These are phyloP conservation scores for Bothriochloa decipiens DNA, from an alignment of 176 grass and related monocot genomes.

Conservation along the genomic window DNA sequence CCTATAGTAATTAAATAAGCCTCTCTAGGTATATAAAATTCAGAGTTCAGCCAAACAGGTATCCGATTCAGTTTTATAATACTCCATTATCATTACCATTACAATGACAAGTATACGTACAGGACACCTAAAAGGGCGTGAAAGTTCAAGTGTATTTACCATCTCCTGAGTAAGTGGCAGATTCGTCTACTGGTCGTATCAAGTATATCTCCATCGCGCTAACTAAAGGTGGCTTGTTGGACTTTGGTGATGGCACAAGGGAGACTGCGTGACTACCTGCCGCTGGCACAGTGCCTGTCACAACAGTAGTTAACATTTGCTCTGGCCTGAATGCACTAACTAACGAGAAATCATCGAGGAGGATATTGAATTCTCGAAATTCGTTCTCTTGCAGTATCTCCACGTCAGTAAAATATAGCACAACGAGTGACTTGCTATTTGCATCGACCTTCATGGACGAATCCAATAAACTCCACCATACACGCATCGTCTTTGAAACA, in stretches of 20 bases:
- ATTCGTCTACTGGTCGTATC: background rate
- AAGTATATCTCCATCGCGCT: conserved; percentile 52
- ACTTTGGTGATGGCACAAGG: conserved; percentile 21
- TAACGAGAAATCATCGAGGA: conserved; percentile 19
- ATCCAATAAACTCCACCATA: too few species aligned
- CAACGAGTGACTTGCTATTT: too few species aligned
- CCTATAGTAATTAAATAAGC: too few species aligned
- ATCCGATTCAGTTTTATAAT: too few species aligned
- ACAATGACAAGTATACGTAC: too few species aligned
- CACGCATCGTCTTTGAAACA: too few species aligned
- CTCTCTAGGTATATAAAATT: too few species aligned
- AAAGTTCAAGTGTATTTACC: conserved; percentile 9
- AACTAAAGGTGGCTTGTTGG: conserved; percentile 27
- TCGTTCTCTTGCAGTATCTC: background rate
- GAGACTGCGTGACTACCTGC: background rate
- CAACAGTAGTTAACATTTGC: conserved; percentile 4
- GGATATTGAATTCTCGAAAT: conserved; percentile 41
- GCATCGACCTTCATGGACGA: too few species aligned
- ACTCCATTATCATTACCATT: too few species aligned
- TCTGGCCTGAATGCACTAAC: conserved; percentile 11
- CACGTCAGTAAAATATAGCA: conserved; percentile 32
- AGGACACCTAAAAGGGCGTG: too few species aligned
- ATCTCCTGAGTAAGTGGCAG: conserved; percentile 37
- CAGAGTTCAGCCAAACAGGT: too few species aligned
- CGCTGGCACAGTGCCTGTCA: background rate